Evolutionary conservation across 495 filamentous ascomycete species (phyloP).

Genomic region (Podospora pseudopauciseta): DNA sequence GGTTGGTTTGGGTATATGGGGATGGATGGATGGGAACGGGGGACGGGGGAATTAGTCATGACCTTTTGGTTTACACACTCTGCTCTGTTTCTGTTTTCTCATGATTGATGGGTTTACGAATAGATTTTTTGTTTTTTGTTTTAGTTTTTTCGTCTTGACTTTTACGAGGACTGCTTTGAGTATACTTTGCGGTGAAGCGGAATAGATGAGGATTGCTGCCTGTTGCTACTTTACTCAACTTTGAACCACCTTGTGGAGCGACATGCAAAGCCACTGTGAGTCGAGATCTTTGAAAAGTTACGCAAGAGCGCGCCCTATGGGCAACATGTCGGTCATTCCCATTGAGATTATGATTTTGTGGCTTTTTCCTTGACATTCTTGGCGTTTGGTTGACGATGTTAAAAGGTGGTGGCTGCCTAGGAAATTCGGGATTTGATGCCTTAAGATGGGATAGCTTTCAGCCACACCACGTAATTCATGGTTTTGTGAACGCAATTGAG

Average conservation of each 20-base stretch:
- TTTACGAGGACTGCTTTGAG: neutral
- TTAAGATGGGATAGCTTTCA: neutral
- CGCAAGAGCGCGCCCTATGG: neutral
- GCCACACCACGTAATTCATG: neutral
- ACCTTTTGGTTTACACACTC: neutral
- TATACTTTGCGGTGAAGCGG: neutral
- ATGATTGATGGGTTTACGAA: slow-evolving; percentile 13
- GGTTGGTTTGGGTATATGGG: neutral
- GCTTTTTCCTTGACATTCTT: neutral
- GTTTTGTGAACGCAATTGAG: neutral
- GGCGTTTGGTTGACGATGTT: neutral
- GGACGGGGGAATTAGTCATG: neutral
- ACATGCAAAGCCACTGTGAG: neutral
- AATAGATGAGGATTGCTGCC: neutral
- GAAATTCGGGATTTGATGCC: neutral
- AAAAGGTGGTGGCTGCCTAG: neutral
- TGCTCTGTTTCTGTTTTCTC: slow-evolving; percentile 5
- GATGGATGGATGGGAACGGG: neutral
- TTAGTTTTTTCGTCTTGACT: no score
- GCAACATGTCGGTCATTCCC: no score
- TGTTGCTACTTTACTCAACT: neutral
- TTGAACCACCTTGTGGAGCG: no score
- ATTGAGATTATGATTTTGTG: neutral
- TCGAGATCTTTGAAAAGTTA: neutral
- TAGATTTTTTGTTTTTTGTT: slow-evolving; percentile 3